Conservation (phyloP, 2,329 filamentous ascomycete genomes). For the Teratosphaeria destructans region DNA sequence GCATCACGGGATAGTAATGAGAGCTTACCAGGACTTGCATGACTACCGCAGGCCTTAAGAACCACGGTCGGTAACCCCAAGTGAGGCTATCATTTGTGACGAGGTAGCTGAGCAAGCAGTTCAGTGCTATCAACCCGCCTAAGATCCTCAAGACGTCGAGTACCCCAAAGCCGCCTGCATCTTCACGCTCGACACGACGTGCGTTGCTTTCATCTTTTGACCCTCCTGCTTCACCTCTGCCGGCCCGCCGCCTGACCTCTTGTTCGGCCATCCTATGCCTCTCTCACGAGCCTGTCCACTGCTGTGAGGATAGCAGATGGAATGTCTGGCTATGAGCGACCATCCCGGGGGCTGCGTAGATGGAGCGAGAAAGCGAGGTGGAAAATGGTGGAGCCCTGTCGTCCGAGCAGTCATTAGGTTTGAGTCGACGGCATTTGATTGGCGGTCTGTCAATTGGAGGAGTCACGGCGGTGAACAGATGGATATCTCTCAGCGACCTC, state of each 20-base stretch:
- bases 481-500: background rate
- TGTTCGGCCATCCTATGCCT: background rate
- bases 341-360: background rate
- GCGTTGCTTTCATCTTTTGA: background rate
- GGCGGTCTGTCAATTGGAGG: background rate
- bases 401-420: background rate
- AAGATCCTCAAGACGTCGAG: conserved; percentile 26
- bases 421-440: background rate
- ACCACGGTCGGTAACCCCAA: conserved; percentile 60
- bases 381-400: background rate
- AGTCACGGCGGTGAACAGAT: background rate
- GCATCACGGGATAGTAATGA: background rate
- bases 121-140: conserved; percentile 25
- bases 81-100: conserved; percentile 43
- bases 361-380: background rate
- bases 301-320: background rate
- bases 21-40: conserved; percentile 47
- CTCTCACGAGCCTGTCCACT: background rate
- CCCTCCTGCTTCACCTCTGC: background rate
- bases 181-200: background rate
- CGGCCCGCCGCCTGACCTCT: background rate
- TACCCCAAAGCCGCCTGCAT: conserved; percentile 1
- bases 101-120: conserved; percentile 28
- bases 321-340: background rate
- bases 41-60: conserved; percentile 47